Evolutionary conservation across 2,329 filamentous ascomycete species (phyloP), one percentile per base, ranked within the genome.

Genomic region (Chaetomiaceae sp.): DNA sequence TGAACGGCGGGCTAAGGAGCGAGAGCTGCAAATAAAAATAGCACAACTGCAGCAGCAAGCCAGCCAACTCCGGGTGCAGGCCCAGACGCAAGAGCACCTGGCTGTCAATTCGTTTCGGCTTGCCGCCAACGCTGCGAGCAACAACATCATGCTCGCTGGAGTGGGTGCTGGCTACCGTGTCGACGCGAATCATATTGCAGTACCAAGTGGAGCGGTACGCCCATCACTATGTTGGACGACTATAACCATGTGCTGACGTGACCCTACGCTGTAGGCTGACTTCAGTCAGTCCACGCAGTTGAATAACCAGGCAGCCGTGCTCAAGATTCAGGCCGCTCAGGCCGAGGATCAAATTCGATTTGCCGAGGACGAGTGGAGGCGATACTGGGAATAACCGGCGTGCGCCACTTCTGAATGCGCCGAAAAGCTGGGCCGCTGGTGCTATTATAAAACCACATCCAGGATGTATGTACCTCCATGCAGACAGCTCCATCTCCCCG

Each of bases 251-350:
- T 27, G 30, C 33, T 45, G 4, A 45, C 23, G 5, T 29, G 27
- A 29, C 27, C 5, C 27, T 11, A 33, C 13, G 5, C 6, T 14
- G 16, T 32, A 59, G 55, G 25, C 57, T 44, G 48, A 59, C 44
- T 59, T 59, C 37, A 56, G 46, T 21, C 52, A 55, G 20, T 54
- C 57, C 2, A 51, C 38, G 7, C 46, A 46, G 36, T 25, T 59
- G 4, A 59, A 59, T 23, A 56, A 59, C 44, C 45, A 58, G 37
- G 53, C 55, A 7, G 57, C 55, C 6, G 58, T 52, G 53, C 44
- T 59, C 16, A 59, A 57, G 48, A 18, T 58, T 1, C 55, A 57
- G 33, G 55, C 55, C 10, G 55, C 42, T 9, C 49, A 54, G 45
- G 37, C 34, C 1, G 55, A 58, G 44, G 49, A 42, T 13, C 43